phyloP scores from a whole-genome alignment of 305 asterid species.

The Striga hermonthica region DNA sequence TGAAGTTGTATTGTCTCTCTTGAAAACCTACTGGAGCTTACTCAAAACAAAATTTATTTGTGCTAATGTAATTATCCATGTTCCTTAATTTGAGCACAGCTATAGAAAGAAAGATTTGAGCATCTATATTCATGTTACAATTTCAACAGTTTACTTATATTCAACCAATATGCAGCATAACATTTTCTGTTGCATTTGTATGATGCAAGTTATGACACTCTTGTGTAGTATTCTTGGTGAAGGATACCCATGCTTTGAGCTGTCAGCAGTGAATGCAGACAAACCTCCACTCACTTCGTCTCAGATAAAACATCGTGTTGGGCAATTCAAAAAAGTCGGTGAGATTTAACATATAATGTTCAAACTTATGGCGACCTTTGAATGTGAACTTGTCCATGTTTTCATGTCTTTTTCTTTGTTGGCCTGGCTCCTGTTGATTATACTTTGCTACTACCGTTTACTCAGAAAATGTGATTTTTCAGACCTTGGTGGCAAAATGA shows the following conservation, averaged over 20 bases:
- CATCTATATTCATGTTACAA: conserved; percentile 17
- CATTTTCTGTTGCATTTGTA: conserved; percentile 21
- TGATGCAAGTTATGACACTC: conserved; percentile 19
- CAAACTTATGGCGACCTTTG: not conserved
- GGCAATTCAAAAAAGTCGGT: conserved; percentile 83
- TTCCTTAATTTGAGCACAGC: conserved; percentile 4
- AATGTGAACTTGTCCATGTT: not conserved
- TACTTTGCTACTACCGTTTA: too few relatives aligned
- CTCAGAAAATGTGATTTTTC: too few relatives aligned
- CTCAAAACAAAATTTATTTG: too few relatives aligned
- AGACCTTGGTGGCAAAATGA: not conserved
- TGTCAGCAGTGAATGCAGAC: conserved; percentile 92
- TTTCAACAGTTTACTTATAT: conserved; percentile 3
- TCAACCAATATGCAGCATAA: conserved; percentile 13
- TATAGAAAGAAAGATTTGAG: conserved; percentile 10
- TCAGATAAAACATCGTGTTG: conserved; percentile 72
- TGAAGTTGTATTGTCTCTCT: not conserved
- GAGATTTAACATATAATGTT: conserved; percentile 36
- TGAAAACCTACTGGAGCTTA: not conserved
- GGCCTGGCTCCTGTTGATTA: not conserved
- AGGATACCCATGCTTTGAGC: conserved; percentile 92
- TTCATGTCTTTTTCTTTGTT: not conserved
- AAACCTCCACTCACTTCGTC: conserved; percentile 75
- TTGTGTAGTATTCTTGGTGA: conserved; percentile 77
- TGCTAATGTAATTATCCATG: not conserved